Base-by-base conservation (phyloP, 495 filamentous ascomycete genomes). In the Aspergillus ellipticus region DNA sequence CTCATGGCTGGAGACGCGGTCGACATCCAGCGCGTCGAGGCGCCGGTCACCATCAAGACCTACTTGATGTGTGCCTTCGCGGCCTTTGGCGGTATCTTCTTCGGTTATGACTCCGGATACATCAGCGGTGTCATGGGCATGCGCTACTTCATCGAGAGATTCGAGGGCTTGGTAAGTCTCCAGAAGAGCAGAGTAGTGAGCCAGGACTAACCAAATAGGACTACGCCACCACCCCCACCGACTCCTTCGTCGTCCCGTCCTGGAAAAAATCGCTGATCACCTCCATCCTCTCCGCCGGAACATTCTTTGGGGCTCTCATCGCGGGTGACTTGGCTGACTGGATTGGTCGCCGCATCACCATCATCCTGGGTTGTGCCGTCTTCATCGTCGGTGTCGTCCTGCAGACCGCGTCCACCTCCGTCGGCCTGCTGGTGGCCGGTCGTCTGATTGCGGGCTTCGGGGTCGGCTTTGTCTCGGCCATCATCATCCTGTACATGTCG, bases 401-500 rank as follows among this genome's bases (percentile, higher is more conserved):
- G 26, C 86, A 89, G 74, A 80, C 78, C 37, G 74, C 79, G 26
- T 79, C 78, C 26, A 66, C 54, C 21, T 62, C 62, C 24, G 63
- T 82, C 7, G 67, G 74, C 37, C 74, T 86, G 28, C 80, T 90
- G 31, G 82, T 88, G 4, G 82, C 79, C 26, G 88, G 88, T 64
- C 85, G 88, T 77, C 66, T 89, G 53, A 73, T 90, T 61, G 83
- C 86, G 33, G 88, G 88, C 57, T 71, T 89, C 54, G 88, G 88
- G 70, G 82, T 90, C 49, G 88, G 88, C 53, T 87, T 89, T 56
- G 85, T 88, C 51, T 88, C 85, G 1, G 85, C 87, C 56, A 82
- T 89, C 63, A 81, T 89, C 70, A 86, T 89, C 66, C 76, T 89
- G 37, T 89, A 88, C 74, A 86, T 88, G 85, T 84, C 82, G 22